Conservation (phyloP, 306 rosid genomes). For the Abrus pulchellus region DNA sequence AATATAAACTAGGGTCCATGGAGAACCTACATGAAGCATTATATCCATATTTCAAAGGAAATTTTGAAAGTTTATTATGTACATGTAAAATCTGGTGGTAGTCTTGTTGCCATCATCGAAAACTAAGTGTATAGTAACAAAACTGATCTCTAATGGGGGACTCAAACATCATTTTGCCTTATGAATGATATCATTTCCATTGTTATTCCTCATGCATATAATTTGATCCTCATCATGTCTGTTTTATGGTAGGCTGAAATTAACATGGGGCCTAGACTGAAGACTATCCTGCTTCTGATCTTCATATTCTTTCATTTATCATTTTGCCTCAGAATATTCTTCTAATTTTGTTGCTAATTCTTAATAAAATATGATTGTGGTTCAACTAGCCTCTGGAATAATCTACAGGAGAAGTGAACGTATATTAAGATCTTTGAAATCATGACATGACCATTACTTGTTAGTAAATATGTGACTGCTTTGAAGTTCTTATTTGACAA, state of each 20-base stretch:
- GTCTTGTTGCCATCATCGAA: neutral
- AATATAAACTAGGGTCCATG: neutral
- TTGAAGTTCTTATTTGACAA: neutral
- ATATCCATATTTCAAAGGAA: neutral
- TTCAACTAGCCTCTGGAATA: neutral
- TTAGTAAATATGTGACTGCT: neutral
- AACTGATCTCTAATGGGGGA: neutral
- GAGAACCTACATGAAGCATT: neutral
- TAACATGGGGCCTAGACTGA: neutral
- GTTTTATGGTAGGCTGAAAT: neutral
- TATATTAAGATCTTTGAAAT: neutral
- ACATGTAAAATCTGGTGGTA: neutral
- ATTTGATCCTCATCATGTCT: neutral
- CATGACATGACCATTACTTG: neutral
- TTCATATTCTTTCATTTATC: neutral
- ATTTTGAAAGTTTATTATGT: neutral
- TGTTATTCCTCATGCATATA: neutral
- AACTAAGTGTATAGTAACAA: neutral
- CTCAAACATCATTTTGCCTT: neutral
- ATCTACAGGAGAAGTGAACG: neutral
- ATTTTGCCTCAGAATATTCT: neutral
- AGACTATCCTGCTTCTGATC: neutral
- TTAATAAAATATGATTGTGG: neutral
- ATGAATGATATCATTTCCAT: conserved; percentile 11
- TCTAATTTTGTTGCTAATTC: neutral